phyloP scores from a whole-genome alignment of 208 protist species.

The Blastocrithidia nonstop region DNA sequence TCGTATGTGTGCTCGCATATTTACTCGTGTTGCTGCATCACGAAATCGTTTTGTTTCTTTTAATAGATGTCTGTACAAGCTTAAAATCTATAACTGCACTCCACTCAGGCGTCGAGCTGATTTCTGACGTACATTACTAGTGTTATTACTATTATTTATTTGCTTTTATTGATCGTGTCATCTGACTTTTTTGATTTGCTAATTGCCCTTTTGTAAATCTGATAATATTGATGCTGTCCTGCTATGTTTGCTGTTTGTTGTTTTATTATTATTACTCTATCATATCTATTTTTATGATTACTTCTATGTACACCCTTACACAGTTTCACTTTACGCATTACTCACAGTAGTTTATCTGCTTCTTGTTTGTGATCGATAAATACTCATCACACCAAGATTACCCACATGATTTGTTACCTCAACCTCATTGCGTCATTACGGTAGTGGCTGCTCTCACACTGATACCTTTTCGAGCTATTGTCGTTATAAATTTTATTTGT shows the following conservation, averaged over 20 bases:
- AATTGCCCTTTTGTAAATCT: not conserved
- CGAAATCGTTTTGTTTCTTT: conserved; percentile 34
- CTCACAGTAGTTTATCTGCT: no score
- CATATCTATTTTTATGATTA: conserved; percentile 3
- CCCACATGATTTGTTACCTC: conserved; percentile 40
- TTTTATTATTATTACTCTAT: no score
- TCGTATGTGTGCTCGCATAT: conserved; percentile 40
- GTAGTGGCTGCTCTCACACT: not conserved
- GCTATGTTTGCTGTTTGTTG: no score
- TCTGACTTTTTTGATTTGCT: not conserved
- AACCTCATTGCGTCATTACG: not conserved
- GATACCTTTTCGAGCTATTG: no score
- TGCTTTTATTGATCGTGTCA: not conserved
- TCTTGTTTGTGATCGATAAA: no score
- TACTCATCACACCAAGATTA: conserved; percentile 37
- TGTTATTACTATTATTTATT: not conserved
- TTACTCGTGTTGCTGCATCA: conserved; percentile 29
- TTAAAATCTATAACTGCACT: conserved; percentile 58
- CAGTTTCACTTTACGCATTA: conserved; percentile 6
- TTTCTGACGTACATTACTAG: not conserved
- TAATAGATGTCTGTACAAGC: conserved; percentile 50
- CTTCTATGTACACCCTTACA: not conserved
- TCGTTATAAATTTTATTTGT: no score
- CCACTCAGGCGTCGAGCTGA: conserved; percentile 27
- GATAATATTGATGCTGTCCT: conserved; percentile 2